Evolutionary conservation across 805 yeast genomes (phyloP).

Genomic region (Saccharomycopsis guyanensis): DNA sequence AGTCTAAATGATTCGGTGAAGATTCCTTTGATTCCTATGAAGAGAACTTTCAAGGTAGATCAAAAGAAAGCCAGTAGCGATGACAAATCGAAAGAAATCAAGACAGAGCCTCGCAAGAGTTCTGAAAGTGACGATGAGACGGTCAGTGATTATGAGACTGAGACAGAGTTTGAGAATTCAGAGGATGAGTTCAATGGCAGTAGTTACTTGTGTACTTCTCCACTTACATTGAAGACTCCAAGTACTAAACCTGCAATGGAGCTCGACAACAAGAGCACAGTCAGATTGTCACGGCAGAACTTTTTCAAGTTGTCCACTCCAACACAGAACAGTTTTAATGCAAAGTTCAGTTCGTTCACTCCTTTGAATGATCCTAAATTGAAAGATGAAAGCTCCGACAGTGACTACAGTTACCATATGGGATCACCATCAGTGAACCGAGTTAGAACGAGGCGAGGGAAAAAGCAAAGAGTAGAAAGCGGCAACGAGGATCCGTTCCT

Average conservation of each 20-base stretch:
- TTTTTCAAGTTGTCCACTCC: conserved; percentile 7
- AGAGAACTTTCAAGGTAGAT: background rate
- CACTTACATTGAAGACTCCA: conserved; percentile 3
- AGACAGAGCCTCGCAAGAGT: background rate
- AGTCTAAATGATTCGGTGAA: background rate
- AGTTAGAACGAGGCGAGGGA: conserved; percentile 3
- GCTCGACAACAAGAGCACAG: background rate
- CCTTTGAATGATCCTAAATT: too few species aligned
- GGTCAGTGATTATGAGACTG: conserved; percentile 13
- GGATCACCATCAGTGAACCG: conserved; percentile 3
- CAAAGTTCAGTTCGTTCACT: background rate
- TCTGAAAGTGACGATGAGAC: conserved; percentile 3
- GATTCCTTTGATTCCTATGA: too few species aligned
- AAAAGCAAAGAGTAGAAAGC: background rate
- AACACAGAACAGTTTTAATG: background rate
- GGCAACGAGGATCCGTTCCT: conserved; percentile 1
- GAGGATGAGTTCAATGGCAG: background rate
- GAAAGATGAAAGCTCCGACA: background rate
- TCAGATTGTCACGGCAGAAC: background rate
- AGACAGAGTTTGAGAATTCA: conserved; percentile 3
- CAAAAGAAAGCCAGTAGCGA: background rate
- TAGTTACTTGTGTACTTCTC: background rate
- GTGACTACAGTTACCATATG: background rate
- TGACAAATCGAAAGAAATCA: background rate
- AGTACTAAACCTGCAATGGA: background rate